Percentiles rank a stretch among this genome's conserved stretches.
Evolutionary conservation across 2,329 filamentous ascomycete genomes (phyloP).

Genomic region (Aureobasidium sp.): DNA sequence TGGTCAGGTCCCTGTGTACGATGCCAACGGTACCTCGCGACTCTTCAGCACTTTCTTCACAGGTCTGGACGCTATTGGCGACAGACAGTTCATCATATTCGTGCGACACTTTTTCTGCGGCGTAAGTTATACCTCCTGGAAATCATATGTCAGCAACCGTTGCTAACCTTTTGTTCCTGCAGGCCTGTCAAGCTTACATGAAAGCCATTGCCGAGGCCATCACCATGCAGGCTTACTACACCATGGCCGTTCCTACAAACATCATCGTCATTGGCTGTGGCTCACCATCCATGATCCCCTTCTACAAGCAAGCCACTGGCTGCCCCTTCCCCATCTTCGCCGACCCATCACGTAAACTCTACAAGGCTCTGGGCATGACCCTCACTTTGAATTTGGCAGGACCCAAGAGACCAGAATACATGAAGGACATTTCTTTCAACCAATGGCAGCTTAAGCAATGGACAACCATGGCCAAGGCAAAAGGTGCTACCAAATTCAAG

Average conservation of each 20-base stretch:
- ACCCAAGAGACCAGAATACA: conserved; percentile 25
- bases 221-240: conserved; percentile 27
- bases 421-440: conserved; percentile 25
- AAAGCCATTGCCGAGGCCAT: conserved; percentile 26
- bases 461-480: conserved; percentile 12
- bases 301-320: conserved; percentile 27
- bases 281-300: conserved; percentile 26
- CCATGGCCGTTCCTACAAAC: conserved; percentile 26
- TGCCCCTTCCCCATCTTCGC: conserved; percentile 31
- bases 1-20: conserved; percentile 42
- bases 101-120: conserved; percentile 35
- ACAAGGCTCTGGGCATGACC: conserved; percentile 28
- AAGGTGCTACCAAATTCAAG: conserved; percentile 16
- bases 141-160: no score
- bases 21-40: conserved; percentile 50
- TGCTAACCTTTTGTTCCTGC: neutral
- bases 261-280: conserved; percentile 32
- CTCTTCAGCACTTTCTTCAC: conserved; percentile 56
- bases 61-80: conserved; percentile 33
- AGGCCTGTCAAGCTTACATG: conserved; percentile 30
- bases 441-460: conserved; percentile 26
- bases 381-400: conserved; percentile 24
- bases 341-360: conserved; percentile 26
- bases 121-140: conserved; percentile 12
- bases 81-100: conserved; percentile 31